phyloP scores from a whole-genome alignment of 2,329 filamentous ascomycete species.

The Trichothecium sympodiale region DNA sequence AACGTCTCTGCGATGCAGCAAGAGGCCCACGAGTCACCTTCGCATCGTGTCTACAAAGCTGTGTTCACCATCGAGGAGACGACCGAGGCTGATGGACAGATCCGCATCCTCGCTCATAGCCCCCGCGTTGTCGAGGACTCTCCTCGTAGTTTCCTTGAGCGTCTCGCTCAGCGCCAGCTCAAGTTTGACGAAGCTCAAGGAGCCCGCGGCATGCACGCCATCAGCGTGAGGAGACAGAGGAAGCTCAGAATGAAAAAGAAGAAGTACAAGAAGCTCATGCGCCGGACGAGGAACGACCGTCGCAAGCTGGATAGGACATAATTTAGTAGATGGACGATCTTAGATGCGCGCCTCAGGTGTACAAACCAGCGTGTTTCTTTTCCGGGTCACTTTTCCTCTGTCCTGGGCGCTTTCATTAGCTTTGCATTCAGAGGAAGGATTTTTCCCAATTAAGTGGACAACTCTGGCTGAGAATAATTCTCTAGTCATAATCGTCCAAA shows the following conservation, averaged over 20 bases:
- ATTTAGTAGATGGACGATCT: constrained; percentile 7
- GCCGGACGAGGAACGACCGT: constrained; percentile 76
- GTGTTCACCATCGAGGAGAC: constrained; percentile 59
- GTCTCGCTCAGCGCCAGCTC: constrained; percentile 55
- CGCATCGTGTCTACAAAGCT: constrained; percentile 49
- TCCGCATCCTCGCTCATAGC: constrained; percentile 50
- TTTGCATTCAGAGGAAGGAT: no score
- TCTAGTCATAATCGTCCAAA: background rate
- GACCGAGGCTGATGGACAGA: constrained; percentile 45
- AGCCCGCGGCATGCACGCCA: constrained; percentile 56
- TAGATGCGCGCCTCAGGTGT: constrained; percentile 4
- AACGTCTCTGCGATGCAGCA: constrained; percentile 19
- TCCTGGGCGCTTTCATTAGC: constrained; percentile 9
- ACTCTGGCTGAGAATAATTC: no score
- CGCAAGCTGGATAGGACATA: constrained; percentile 67
- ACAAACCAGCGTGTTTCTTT: constrained; percentile 6
- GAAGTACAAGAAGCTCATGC: constrained; percentile 99
- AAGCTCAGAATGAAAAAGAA: constrained; percentile 99
- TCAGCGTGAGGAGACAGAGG: constrained; percentile 84
- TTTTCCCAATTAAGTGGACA: no score
- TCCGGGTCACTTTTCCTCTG: constrained; percentile 9
- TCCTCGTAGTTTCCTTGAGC: constrained; percentile 53
- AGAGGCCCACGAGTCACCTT: constrained; percentile 23
- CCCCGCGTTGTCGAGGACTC: constrained; percentile 43
- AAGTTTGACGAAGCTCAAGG: constrained; percentile 44